These are phyloP conservation scores for Penicillium verrucosum DNA, from an alignment of 2,329 filamentous ascomycete species.

Conservation along the genomic window DNA sequence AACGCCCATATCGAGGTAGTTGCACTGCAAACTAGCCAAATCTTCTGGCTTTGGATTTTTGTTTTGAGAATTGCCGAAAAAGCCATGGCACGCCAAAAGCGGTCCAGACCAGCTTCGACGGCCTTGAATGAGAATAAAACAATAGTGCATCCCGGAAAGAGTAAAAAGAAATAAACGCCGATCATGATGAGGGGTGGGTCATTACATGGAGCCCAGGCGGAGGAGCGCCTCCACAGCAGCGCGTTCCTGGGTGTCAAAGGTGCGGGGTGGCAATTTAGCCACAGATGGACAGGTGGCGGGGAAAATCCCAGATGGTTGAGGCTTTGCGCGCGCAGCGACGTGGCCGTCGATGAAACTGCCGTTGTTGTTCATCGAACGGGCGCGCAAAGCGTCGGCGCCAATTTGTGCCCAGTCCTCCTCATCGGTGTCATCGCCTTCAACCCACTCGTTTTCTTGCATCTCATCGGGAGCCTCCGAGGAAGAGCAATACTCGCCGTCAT, in stretches of 20 bases:
- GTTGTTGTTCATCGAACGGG: slow-evolving; percentile 52
- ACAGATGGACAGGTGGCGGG: slow-evolving; percentile 36
- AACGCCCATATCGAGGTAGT: slow-evolving; percentile 9
- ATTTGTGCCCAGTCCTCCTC: slow-evolving; percentile 95
- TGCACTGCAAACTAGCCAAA: slow-evolving; percentile 10
- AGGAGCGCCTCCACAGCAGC: slow-evolving; percentile 50
- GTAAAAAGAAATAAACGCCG: slow-evolving; percentile 21
- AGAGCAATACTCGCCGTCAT: slow-evolving; percentile 62
- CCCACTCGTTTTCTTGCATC: slow-evolving; percentile 69
- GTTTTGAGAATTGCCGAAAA: slow-evolving; percentile 14
- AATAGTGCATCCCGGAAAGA: not conserved
- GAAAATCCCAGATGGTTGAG: slow-evolving; percentile 20
- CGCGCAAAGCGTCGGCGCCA: slow-evolving; percentile 79
- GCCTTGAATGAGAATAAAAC: slow-evolving; percentile 12
- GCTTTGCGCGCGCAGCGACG: slow-evolving; percentile 19
- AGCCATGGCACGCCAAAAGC: slow-evolving; percentile 16
- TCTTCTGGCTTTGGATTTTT: slow-evolving; percentile 8
- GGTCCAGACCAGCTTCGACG: slow-evolving; percentile 29
- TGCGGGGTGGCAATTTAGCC: slow-evolving; percentile 41
- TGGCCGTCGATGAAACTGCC: slow-evolving; percentile 38
- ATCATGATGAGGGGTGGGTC: slow-evolving; percentile 22
- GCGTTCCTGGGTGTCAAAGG: slow-evolving; percentile 42
- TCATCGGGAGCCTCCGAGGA: slow-evolving; percentile 69
- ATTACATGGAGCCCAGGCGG: slow-evolving; percentile 48
- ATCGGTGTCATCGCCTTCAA: slow-evolving; percentile 85